Evolutionary conservation across 139 green algal species (phyloP), one percentile per base, ranked within the genome.

Genomic region (Yamagishiella unicocca): DNA sequence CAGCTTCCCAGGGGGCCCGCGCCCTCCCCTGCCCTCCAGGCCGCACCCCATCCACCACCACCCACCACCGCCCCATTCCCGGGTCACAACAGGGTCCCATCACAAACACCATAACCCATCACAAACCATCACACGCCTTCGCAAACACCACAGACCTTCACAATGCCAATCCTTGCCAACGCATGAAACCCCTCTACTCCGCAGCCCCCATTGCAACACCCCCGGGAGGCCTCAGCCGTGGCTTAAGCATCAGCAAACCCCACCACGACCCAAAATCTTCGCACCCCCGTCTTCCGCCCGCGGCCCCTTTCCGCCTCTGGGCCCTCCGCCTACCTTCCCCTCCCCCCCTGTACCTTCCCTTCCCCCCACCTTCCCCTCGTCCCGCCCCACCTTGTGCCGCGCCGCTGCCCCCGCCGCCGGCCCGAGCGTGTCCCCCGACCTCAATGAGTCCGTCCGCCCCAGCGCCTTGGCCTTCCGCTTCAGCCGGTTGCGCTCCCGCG

Each of bases 391-490:
- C 77, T 82, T 71, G n/a, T 61, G 45, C 82, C 54, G 21, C 45
- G 62, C 42, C 38, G 35, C 68, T 50, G 42, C 53, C 35, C 35
- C 86, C 19, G 31, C 46, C 3, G 35, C 27, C 22, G n/a, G n/a
- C n/a, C n/a, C n/a, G n/a, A n/a, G n/a, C n/a, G n/a, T n/a, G n/a
- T 78, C 70, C 67, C 67, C 74, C 45, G 74, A 45, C 33, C 77
- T 42, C 78, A 75, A 31, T 1, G 87, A 89, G 80, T 92, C 90
- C 38, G 43, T 42, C 19, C 87, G 64, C 24, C 66, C 76, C 66
- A 95, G 81, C 31, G 87, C 90, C 84, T 95, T 96, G 64, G 93
- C 90, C 86, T 97, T 96, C 67, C 97, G 94, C 93, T 98, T 98
- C 33, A 98, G 90, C 61, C 87, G 67, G 88, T 98, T 98, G 21